Evolutionary conservation across 345 rosid genomes (phyloP), one percentile per base, ranked within the genome.

Genomic region (Syzygium aromaticum): DNA sequence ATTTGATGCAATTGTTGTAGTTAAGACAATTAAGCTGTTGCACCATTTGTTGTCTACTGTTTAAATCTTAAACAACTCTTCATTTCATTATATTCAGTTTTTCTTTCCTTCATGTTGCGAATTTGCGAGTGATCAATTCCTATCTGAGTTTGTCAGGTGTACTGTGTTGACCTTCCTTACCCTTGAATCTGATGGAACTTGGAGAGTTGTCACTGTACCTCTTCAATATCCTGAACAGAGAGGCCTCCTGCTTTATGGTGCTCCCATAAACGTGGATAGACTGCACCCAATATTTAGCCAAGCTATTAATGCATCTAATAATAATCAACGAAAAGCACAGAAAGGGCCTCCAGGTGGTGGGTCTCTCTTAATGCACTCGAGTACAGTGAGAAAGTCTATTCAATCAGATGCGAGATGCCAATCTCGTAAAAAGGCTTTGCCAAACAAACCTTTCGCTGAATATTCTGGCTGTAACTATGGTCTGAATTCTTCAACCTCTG

Each of bases 121-220:
- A 49, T 83, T 51, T 83, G 40, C 40, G 13, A 83, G 23, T 73
- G 82, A 38, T 73, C 49, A 38, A 19, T 73, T 38, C 49, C 49
- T 11, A 1, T 33, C 49, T 38, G 82, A 73, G 49, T 73, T 77
- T 87, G 23, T 77, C 87, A 91, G 93, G 87, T 87, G 88, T 78
- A 53, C 89, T 82, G 51, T 89, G 86, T 67, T 87, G 89, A 85
- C 92, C 52, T 88, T 90, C 80, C 90, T 89, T 86, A 89, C 88
- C 8, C 85, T 56, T 64, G 91, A 89, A 86, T 86, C 90, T 59
- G 90, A 86, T 88, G 94, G 91, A 53, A 80, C 53, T 61, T 90
- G 91, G 89, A 85, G 87, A 89, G 85, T 89, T 87, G 87, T 90
- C 89, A 87, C 91, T 33, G 87, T 88, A 33, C 92, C 92, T 30